phyloP scores from a whole-genome alignment of 805 yeast genomes.

The Blastobotrys peoriensis region DNA sequence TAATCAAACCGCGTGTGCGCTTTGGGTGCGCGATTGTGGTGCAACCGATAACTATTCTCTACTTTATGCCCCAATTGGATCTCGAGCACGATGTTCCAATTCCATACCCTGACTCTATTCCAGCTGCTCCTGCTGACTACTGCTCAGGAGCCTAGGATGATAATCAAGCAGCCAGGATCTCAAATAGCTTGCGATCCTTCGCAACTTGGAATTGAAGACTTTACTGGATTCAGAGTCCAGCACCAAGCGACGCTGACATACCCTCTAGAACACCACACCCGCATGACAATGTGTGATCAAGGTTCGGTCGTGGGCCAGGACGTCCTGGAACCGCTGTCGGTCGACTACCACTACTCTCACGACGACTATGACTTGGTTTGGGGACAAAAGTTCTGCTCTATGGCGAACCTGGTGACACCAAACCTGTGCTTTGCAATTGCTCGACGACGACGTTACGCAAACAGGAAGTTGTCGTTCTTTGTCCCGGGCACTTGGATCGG shows the following conservation, averaged over 20 bases:
- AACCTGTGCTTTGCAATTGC: conserved; percentile 20
- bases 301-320: neutral
- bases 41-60: too few species aligned
- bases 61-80: too few species aligned
- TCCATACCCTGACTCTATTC: too few species aligned
- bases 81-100: too few species aligned
- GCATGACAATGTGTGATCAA: neutral
- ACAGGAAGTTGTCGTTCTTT: neutral
- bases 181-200: conserved; percentile 16
- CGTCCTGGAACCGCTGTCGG: neutral
- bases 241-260: conserved; percentile 10
- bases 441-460: conserved; percentile 11
- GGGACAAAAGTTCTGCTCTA: conserved; percentile 5
- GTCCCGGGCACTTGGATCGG: conserved; percentile 20
- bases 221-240: conserved; percentile 19
- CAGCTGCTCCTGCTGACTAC: neutral
- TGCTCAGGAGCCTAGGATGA: neutral
- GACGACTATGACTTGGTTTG: neutral
- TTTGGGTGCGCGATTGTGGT: too few species aligned
- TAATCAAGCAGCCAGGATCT: neutral
- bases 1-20: too few species aligned
- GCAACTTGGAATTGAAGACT: conserved; percentile 13
- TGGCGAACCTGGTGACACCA: conserved; percentile 13
- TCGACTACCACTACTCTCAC: neutral
- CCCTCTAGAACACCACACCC: neutral